Percentiles rank a stretch among this genome's conserved stretches.
phyloP scores from a whole-genome alignment of 83 land plant genomes.

The Picea abies region DNA sequence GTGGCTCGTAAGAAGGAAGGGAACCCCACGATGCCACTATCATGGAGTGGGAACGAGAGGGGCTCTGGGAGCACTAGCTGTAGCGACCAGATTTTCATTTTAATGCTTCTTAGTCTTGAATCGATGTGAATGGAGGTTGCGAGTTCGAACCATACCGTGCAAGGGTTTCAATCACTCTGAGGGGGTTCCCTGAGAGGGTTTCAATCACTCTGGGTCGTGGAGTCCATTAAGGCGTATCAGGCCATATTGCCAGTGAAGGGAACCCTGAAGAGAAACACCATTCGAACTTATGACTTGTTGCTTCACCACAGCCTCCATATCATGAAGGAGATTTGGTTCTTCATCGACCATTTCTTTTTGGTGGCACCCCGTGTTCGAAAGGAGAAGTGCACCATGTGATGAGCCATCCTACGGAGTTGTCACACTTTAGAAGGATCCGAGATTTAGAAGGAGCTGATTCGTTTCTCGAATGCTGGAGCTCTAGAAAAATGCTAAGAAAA shows the following conservation, averaged over 20 bases:
- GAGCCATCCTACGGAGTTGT: slow-evolving; percentile 36
- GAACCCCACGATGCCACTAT: neutral
- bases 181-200: slow-evolving; percentile 27
- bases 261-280: slow-evolving; percentile 29
- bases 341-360: slow-evolving; percentile 32
- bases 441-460: too few species aligned
- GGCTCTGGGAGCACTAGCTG: neutral
- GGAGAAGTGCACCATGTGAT: slow-evolving; percentile 17
- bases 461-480: too few species aligned
- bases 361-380: slow-evolving; percentile 24
- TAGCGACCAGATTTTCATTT: too few species aligned
- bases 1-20: neutral
- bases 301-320: slow-evolving; percentile 32
- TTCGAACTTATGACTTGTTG: slow-evolving; percentile 32
- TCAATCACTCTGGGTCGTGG: slow-evolving; percentile 30
- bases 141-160: too few species aligned
- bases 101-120: too few species aligned
- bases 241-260: slow-evolving; percentile 36
- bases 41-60: neutral
- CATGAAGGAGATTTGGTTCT: slow-evolving; percentile 24
- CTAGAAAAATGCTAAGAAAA: too few species aligned
- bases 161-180: too few species aligned
- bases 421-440: too few species aligned
- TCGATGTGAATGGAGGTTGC: too few species aligned
- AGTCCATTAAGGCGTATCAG: slow-evolving; percentile 24